These are phyloP conservation scores for Lactarius sp. DNA, from an alignment of 768 basidiomycete genomes.

Conservation along the genomic window DNA sequence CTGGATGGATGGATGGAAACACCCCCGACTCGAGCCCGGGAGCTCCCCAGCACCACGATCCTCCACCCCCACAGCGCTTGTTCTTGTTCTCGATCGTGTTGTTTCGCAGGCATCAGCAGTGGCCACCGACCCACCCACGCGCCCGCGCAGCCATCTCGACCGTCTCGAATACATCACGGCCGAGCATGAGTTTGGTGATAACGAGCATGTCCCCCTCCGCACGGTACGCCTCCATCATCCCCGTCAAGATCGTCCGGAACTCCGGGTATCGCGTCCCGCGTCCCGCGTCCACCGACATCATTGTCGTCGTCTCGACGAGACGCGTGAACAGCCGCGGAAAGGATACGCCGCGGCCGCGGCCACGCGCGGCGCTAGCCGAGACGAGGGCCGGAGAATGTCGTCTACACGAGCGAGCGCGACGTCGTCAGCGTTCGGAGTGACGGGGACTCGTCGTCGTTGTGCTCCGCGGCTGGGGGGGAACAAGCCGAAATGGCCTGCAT, in stretches of 20 bases:
- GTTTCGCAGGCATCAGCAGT: slow-evolving; percentile 36
- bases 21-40: not conserved
- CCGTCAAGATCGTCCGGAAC: slow-evolving; percentile 82
- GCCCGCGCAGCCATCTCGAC: slow-evolving; percentile 55
- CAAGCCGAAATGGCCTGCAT: slow-evolving; percentile 64
- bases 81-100: not conserved
- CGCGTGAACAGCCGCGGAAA: slow-evolving; percentile 89
- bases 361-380: slow-evolving; percentile 59
- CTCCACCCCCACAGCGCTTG: slow-evolving; percentile 13
- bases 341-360: slow-evolving; percentile 55
- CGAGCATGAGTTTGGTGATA: slow-evolving; percentile 77
- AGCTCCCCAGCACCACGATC: not conserved
- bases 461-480: slow-evolving; percentile 21
- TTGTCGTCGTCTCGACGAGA: slow-evolving; percentile 68
- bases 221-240: slow-evolving; percentile 95
- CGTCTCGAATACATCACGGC: slow-evolving; percentile 75
- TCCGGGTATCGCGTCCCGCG: slow-evolving; percentile 73
- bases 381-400: slow-evolving; percentile 79
- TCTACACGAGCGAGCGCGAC: slow-evolving; percentile 73
- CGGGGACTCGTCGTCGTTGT: slow-evolving; percentile 16
- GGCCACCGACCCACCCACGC: slow-evolving; percentile 46
- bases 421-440: slow-evolving; percentile 38
- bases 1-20: slow-evolving; percentile 5
- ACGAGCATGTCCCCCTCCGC: slow-evolving; percentile 85
- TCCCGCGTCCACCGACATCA: slow-evolving; percentile 27